Evolutionary conservation across 2,329 filamentous ascomycete genomes (phyloP).

Genomic region (Beauveria sp.): DNA sequence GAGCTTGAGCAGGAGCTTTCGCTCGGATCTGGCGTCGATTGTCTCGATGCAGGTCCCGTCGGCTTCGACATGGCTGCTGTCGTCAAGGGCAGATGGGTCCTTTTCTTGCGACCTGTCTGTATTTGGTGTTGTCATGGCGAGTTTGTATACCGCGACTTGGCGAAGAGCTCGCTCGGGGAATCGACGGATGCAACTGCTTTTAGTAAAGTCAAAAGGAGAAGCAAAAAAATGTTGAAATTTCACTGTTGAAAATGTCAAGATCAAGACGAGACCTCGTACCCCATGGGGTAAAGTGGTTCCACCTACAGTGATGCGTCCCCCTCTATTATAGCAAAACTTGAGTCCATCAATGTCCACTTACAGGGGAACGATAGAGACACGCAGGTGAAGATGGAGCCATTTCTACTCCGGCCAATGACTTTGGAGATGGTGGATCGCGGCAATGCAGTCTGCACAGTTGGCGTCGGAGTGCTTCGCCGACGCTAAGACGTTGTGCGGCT

Average conservation of each 20-base stretch:
- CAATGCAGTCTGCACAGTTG: background rate
- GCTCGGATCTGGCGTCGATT: slow-evolving; percentile 22
- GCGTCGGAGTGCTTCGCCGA: slow-evolving; percentile 12
- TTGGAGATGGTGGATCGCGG: background rate
- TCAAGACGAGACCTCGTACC: background rate
- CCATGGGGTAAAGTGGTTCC: background rate
- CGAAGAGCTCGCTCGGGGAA: background rate
- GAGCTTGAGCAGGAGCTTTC: slow-evolving; percentile 24
- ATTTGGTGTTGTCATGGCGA: background rate
- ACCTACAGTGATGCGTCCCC: background rate
- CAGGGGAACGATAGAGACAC: background rate
- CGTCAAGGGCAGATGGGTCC: background rate
- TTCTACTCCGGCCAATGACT: background rate
- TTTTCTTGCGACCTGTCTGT: slow-evolving; percentile 4
- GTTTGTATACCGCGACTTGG: background rate
- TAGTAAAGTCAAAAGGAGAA: no score
- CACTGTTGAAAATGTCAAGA: no score
- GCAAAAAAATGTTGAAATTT: no score
- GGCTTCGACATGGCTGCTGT: background rate
- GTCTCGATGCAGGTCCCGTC: slow-evolving; percentile 14
- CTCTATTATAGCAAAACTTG: background rate
- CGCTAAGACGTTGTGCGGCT: slow-evolving; percentile 1
- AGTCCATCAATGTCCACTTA: background rate
- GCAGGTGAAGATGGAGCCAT: background rate
- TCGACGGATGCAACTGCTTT: background rate